These are phyloP conservation scores for Barnettozyma siamensis DNA, from an alignment of 805 yeast genomes.

Conservation along the genomic window DNA sequence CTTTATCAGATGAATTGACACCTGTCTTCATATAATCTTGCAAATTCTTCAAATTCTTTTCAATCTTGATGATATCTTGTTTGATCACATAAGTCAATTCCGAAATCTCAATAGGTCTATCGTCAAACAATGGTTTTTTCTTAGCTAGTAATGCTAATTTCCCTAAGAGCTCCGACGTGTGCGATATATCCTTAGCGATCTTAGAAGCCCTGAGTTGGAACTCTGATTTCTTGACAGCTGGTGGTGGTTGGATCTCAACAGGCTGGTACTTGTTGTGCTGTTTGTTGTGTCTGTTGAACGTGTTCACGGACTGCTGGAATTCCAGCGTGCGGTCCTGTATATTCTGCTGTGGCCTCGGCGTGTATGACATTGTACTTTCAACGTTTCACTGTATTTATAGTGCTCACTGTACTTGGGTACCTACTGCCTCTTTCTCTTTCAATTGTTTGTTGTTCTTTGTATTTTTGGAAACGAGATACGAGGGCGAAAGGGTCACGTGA, in stretches of 20 bases:
- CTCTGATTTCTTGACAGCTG: conserved; percentile 31
- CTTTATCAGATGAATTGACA: conserved; percentile 36
- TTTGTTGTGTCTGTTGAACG: conserved; percentile 42
- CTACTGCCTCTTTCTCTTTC: too few relatives aligned
- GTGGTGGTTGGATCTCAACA: conserved; percentile 17
- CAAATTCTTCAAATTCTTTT: conserved; percentile 57
- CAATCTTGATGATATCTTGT: conserved; percentile 82
- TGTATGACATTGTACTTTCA: conserved; percentile 4
- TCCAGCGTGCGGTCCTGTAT: conserved; percentile 84
- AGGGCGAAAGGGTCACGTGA: not conserved
- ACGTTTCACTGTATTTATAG: not conserved
- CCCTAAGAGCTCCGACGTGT: conserved; percentile 73
- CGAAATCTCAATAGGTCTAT: conserved; percentile 88
- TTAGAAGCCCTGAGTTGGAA: conserved; percentile 67
- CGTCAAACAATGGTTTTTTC: conserved; percentile 87
- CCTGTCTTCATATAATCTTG: conserved; percentile 45
- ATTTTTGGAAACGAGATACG: not conserved
- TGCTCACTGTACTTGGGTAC: too few relatives aligned
- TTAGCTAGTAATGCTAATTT: conserved; percentile 81
- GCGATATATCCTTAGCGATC: conserved; percentile 85
- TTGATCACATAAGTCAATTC: conserved; percentile 76
- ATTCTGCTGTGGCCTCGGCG: conserved; percentile 20
- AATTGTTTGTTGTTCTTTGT: not conserved
- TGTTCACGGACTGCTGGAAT: conserved; percentile 84
- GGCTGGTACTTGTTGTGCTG: conserved; percentile 13